These are phyloP conservation scores for Baorangia bicolor DNA, from an alignment of 768 basidiomycete species.

Conservation along the genomic window DNA sequence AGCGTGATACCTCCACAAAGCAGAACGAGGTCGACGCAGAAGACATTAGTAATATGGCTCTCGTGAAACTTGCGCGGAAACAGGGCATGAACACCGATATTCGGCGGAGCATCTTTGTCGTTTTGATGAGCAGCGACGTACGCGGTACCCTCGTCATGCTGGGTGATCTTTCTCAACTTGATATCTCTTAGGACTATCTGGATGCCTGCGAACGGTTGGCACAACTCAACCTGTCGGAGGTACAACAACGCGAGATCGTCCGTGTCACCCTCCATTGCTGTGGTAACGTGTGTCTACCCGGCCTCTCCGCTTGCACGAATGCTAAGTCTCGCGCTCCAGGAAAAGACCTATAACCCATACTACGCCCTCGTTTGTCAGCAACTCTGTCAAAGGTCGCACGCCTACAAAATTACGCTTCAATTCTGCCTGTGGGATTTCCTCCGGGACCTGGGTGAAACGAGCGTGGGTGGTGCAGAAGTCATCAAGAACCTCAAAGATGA, in stretches of 20 bases:
- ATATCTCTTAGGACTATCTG: constrained; percentile 76
- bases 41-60: constrained; percentile 36
- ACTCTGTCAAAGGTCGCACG: constrained; percentile 74
- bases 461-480: constrained; percentile 76
- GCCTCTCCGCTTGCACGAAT: not conserved
- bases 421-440: constrained; percentile 97
- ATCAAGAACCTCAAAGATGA: constrained; percentile 59
- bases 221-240: constrained; percentile 78
- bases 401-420: constrained; percentile 89
- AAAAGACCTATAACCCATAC: constrained; percentile 92
- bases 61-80: constrained; percentile 81
- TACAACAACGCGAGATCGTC: constrained; percentile 94
- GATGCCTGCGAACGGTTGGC: constrained; percentile 91
- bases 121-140: constrained; percentile 95
- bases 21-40: constrained; percentile 26
- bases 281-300: constrained; percentile 64
- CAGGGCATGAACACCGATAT: constrained; percentile 99
- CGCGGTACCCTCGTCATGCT: constrained; percentile 21
- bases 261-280: constrained; percentile 91
- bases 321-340: constrained; percentile 38
- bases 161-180: not conserved
- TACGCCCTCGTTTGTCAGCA: constrained; percentile 88
- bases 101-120: constrained; percentile 85
- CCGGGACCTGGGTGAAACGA: constrained; percentile 82
- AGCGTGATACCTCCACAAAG: constrained; percentile 32